Evolutionary conservation across 768 basidiomycete species (phyloP), one percentile per base, ranked within the genome.

Genomic region (Suillus subluteus): DNA sequence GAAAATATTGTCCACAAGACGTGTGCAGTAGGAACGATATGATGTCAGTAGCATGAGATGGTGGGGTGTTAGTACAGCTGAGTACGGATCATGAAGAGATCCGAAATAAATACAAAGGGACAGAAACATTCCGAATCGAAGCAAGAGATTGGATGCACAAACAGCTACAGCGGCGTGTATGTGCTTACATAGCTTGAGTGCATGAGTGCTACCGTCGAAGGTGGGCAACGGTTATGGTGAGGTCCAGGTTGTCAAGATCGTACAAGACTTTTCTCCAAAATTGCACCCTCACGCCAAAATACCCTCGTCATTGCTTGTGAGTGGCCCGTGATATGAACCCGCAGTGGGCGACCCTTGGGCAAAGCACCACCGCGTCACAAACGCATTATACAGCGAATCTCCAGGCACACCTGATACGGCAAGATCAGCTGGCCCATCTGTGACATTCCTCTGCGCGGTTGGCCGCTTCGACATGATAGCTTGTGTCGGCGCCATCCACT

Each of bases 291-390:
- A 77, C 7, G 69, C 66, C 66, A 76, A 63, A 52, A 77, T 69
- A 5, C 63, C 41, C 5, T 63, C 65, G 6, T 64, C 66, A 12
- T 6, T 9, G 6, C 62, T 61, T 30, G 15, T 18, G 5, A 8
- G 26, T 15, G 40, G n/a, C 32, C 62, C 43, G 11, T 61, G 59
- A 62, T 72, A 73, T 2, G n/a, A 21, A 32, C 61, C 66, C 9
- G 56, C 67, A 64, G 64, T 80, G 63, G 71, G 80, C 73, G 74
- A 74, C 62, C 56, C 81, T 69, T 84, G 82, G 9, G 87, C 88
- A 75, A 91, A 91, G 74, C 89, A 90, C 89, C 89, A 91, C 73
- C 88, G 85, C 64, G 79, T 71, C 61, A 90, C 84, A 66, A 90
- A 86, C 30, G 87, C 87, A 63, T 89, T 83, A 71, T 90, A 90